Evolutionary conservation across 2,329 filamentous ascomycete species (phyloP), one percentile per base, ranked within the genome.

Genomic region (Sclerotiophoma versabilis): DNA sequence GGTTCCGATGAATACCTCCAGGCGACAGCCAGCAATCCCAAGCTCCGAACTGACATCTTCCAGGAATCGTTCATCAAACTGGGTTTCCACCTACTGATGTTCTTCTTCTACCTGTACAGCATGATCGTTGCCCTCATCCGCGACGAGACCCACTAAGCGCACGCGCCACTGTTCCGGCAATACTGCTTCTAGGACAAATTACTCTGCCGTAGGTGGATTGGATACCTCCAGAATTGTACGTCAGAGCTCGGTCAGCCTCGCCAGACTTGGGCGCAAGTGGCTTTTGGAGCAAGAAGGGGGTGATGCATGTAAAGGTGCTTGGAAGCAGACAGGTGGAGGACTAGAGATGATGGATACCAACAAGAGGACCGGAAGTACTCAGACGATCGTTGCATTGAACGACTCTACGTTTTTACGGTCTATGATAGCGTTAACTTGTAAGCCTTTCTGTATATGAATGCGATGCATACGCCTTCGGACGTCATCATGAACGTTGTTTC

Each of bases 41-140:
- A n/a, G n/a, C n/a, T n/a, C n/a, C 15, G 20, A 12, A 44, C 64
- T 70, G 39, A 69, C 56, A 34, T 5, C 15, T 6, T 12, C 8
- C 32, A 96, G 93, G 95, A 99, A 86, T 98, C 95, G 0, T 99
- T 99, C 78, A 88, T 95, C 82, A 99, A 99, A 83, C 91, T 99
- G 36, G 95, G 93, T 51, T 99, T 99, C 84, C 95, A 99, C 79
- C 83, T 99, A 57, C 78, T 99, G 80, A 97, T 99, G 92, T 99
- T 99, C 86, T 99, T 99, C 87, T 99, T 98, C 86, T 99, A 99
- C 81, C 89, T 99, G 52, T 96, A 96, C 86, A 96, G 91, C 88
- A 96, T 95, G 91, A 95, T 95, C 68, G 93, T 97, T 62, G 93
- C 95, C 64, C 85, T 99, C 60, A 99, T 99, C 82, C 88, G 90